These are phyloP conservation scores for Moringa oleifera DNA, from an alignment of 345 rosid species.

Conservation along the genomic window DNA sequence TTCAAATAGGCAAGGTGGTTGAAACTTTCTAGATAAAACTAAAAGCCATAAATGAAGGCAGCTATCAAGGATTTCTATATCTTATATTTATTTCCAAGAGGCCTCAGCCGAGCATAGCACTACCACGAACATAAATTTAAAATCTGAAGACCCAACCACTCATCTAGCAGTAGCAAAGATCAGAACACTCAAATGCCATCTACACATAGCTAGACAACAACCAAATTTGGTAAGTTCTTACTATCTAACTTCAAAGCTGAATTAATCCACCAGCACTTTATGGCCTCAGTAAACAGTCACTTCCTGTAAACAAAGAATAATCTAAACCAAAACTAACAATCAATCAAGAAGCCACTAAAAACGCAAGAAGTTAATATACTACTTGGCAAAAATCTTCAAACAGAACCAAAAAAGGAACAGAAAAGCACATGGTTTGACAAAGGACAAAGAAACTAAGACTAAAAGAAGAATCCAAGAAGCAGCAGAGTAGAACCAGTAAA, in stretches of 20 bases:
- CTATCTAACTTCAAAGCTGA: neutral
- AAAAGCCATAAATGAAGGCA: too few relatives aligned
- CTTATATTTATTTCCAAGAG: too few relatives aligned
- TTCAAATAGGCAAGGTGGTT: too few relatives aligned
- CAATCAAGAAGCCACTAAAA: neutral
- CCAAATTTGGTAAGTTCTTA: neutral
- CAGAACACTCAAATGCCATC: neutral
- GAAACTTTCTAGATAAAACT: too few relatives aligned
- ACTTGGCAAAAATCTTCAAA: neutral
- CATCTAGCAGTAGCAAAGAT: too few relatives aligned
- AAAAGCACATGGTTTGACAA: too few relatives aligned
- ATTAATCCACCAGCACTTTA: neutral
- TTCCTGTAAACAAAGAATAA: neutral
- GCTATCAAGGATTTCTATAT: too few relatives aligned
- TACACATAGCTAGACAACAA: too few relatives aligned
- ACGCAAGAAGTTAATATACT: neutral
- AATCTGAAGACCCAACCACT: too few relatives aligned
- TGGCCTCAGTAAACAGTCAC: neutral
- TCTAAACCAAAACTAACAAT: neutral
- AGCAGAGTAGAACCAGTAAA: neutral
- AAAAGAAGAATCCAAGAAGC: neutral
- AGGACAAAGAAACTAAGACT: neutral
- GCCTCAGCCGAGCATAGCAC: too few relatives aligned
- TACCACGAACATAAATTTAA: too few relatives aligned
- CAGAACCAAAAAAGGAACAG: too few relatives aligned